phyloP scores from a whole-genome alignment of 139 green algal genomes.

The Tetradesmus lagerheimii region DNA sequence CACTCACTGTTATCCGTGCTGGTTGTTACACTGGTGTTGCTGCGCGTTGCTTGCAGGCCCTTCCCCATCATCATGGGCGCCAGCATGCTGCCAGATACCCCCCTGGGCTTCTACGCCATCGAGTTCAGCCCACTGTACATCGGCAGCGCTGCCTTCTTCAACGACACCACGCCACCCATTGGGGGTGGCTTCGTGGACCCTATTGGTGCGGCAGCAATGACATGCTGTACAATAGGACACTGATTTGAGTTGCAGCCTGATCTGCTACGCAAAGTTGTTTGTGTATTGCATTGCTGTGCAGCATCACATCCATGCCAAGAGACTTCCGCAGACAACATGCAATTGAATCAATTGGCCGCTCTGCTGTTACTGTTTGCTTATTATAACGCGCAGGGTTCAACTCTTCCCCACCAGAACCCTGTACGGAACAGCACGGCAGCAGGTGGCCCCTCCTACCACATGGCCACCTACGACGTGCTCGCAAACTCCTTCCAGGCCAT shows the following conservation, averaged over 20 bases:
- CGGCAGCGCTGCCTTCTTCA: slow-evolving; percentile 15
- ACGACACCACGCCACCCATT: slow-evolving; percentile 10
- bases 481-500: slow-evolving; percentile 47
- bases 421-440: neutral
- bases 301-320: neutral
- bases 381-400: slow-evolving; percentile 9
- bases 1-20: too few relatives aligned
- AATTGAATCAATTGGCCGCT: too few relatives aligned
- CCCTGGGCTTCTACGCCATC: slow-evolving; percentile 48
- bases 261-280: neutral
- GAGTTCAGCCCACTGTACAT: slow-evolving; percentile 47
- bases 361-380: neutral
- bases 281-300: neutral
- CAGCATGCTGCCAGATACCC: slow-evolving; percentile 39
- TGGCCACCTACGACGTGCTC: slow-evolving; percentile 44
- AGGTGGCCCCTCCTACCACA: slow-evolving; percentile 44
- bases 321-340: too few relatives aligned
- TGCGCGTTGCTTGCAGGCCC: slow-evolving; percentile 43
- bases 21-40: too few relatives aligned
- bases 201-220: neutral
- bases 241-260: neutral
- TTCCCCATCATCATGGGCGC: slow-evolving; percentile 56
- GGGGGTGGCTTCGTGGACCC: slow-evolving; percentile 11
- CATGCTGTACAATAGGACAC: too few relatives aligned
- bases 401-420: slow-evolving; percentile 1